Evolutionary conservation across 2,329 filamentous ascomycete genomes (phyloP).

Genomic region (Massarina eburnea): DNA sequence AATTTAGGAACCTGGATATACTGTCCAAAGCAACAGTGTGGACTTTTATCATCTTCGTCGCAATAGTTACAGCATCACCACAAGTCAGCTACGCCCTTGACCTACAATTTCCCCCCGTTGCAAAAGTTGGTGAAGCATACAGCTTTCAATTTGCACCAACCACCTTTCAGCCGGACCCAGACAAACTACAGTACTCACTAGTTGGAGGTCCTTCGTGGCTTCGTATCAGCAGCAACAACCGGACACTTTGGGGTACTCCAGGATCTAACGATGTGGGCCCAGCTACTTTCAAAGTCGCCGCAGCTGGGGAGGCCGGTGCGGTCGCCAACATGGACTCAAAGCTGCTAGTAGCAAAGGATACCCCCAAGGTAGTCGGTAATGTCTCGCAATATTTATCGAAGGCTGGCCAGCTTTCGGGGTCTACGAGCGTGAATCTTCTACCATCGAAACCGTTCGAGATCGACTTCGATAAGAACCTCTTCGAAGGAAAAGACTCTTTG

Average conservation of each 20-base stretch:
- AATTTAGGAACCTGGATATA: conserved; percentile 11
- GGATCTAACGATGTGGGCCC: conserved; percentile 58
- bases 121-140: conserved; percentile 67
- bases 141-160: conserved; percentile 70
- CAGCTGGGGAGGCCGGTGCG: conserved; percentile 66
- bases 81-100: conserved; percentile 71
- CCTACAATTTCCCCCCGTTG: conserved; percentile 79
- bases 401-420: conserved; percentile 61
- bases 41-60: conserved; percentile 17
- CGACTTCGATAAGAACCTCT: conserved; percentile 57
- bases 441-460: conserved; percentile 41
- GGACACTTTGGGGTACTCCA: conserved; percentile 73
- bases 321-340: conserved; percentile 64
- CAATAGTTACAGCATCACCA: conserved; percentile 29
- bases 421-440: conserved; percentile 55
- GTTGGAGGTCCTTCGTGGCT: conserved; percentile 71
- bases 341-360: conserved; percentile 65
- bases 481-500: conserved; percentile 60
- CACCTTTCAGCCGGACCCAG: conserved; percentile 67
- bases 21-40: conserved; percentile 17
- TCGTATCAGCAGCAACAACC: conserved; percentile 64
- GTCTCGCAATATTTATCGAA: conserved; percentile 59
- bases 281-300: conserved; percentile 66
- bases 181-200: conserved; percentile 67
- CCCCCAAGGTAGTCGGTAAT: conserved; percentile 59